Percentiles rank a stretch among this genome's conserved stretches.
phyloP scores from a whole-genome alignment of 331 rosid genomes.

The Pyrus hybrid region DNA sequence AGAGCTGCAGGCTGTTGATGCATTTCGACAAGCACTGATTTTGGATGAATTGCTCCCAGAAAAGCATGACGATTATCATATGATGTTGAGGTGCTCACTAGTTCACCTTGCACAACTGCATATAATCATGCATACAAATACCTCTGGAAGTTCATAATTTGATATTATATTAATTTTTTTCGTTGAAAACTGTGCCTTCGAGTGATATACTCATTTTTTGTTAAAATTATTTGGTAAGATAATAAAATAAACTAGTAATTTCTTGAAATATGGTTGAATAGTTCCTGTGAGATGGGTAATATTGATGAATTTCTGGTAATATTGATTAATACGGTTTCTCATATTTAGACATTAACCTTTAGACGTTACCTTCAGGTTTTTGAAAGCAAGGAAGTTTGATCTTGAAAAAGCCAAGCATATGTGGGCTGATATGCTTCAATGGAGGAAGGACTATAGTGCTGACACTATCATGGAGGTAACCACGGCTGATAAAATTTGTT shows the following conservation, averaged over 20 bases:
- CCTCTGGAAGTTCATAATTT: not conserved
- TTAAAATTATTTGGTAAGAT: not conserved
- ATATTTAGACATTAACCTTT: not conserved
- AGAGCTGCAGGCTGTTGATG: slow-evolving; percentile 78
- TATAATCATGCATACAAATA: not conserved
- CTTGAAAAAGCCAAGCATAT: slow-evolving; percentile 85
- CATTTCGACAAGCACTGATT: slow-evolving; percentile 60
- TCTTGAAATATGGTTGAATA: not conserved
- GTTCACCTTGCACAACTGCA: not conserved
- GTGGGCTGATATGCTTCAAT: slow-evolving; percentile 97
- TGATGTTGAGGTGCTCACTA: slow-evolving; percentile 65
- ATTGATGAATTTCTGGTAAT: not conserved
- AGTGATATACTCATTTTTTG: not conserved
- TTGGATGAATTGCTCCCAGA: slow-evolving; percentile 78
- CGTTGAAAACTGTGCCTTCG: not conserved
- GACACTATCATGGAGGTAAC: slow-evolving; percentile 79
- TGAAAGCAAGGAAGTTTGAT: slow-evolving; percentile 93
- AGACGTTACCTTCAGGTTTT: slow-evolving; percentile 39
- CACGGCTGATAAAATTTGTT: not conserved
- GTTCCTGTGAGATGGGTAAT: not conserved
- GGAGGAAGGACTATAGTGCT: slow-evolving; percentile 86
- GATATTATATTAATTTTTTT: not conserved
- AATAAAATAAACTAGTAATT: not conserved
- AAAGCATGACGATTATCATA: slow-evolving; percentile 80
- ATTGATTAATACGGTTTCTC: not conserved